These are phyloP conservation scores for Delphinella strobiligena DNA, from an alignment of 2,329 filamentous ascomycete species.

Conservation along the genomic window DNA sequence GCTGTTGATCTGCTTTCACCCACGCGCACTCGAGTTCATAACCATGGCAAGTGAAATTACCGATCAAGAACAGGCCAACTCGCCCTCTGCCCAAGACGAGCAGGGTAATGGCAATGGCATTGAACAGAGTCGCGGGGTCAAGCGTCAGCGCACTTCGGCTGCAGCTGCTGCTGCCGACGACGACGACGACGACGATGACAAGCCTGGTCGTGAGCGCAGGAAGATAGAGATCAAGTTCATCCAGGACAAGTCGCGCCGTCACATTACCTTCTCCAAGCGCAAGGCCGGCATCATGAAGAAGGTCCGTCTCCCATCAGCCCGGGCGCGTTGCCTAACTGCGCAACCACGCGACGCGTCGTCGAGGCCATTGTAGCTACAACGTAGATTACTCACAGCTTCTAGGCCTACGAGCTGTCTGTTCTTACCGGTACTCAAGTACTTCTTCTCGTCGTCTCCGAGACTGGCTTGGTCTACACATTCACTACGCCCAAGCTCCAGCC, in stretches of 20 bases:
- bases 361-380: background rate
- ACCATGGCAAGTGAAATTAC: constrained; percentile 36
- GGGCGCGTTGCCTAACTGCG: background rate
- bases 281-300: constrained; percentile 99
- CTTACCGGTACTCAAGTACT: constrained; percentile 96
- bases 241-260: constrained; percentile 96
- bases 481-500: constrained; percentile 97
- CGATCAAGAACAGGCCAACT: constrained; percentile 39
- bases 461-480: constrained; percentile 93
- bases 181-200: constrained; percentile 95
- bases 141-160: constrained; percentile 64
- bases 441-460: constrained; percentile 92
- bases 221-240: constrained; percentile 99
- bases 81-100: constrained; percentile 39
- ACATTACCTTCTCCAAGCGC: constrained; percentile 99
- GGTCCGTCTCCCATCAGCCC: constrained; percentile 38
- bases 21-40: background rate
- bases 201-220: constrained; percentile 91
- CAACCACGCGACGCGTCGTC: constrained; percentile 8
- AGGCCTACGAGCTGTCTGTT: constrained; percentile 97
- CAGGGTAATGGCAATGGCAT: constrained; percentile 56
- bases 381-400: constrained; percentile 11
- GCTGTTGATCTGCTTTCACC: background rate
- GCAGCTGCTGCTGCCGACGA: constrained; percentile 55
- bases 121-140: constrained; percentile 64